Base-by-base conservation (phyloP, 148 eudicot species). In the Rhododendron vialii region DNA sequence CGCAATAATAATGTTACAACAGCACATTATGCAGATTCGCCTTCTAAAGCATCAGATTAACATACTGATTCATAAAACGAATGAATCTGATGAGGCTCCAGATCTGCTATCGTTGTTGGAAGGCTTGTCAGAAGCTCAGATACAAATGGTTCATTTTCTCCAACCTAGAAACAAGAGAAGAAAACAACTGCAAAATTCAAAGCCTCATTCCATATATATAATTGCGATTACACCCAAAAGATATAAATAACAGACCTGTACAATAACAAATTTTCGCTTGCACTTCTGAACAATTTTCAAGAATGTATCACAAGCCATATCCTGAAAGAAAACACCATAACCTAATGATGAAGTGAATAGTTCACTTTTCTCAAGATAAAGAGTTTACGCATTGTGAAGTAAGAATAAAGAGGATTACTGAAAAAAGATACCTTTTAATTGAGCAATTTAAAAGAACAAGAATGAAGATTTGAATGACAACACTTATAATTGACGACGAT, bases 281-380 rank as follows among this genome's bases (percentile, higher is more conserved):
- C 99, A 98, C 85, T 95, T 98, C 87, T 98, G 99, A 57, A 98
- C 98, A 89, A 98, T 98, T 89, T 98, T 98, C 89, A 98, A 88
- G 90, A 98, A 98, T 33, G 99, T 98, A 83, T 98, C 99, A 79
- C 99, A 95, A 8, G 99, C 99, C 99, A 98, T 98, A 86, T 98
- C 99, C 99, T 98, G 93, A 80, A 88, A 84, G 80, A 81, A 26
- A 81, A 8, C 12, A 33, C n/a, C 59, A 71, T 15, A 82, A n/a
- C 36, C 57, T 4, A 55, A 33, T 81, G 38, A 81, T 33, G 10
- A 53, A 38, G 18, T 7, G 5, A 55, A 8, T 55, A 20, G 1
- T 26, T 38, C 69, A 38, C 12, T 63, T 38, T 82, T 24, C 51
- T 38, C 22, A 63, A 59, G 24, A 67, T 47, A 69, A 4, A 83